Conservation (phyloP, 108 stramenopile species). For the Nitzschia sp. region DNA sequence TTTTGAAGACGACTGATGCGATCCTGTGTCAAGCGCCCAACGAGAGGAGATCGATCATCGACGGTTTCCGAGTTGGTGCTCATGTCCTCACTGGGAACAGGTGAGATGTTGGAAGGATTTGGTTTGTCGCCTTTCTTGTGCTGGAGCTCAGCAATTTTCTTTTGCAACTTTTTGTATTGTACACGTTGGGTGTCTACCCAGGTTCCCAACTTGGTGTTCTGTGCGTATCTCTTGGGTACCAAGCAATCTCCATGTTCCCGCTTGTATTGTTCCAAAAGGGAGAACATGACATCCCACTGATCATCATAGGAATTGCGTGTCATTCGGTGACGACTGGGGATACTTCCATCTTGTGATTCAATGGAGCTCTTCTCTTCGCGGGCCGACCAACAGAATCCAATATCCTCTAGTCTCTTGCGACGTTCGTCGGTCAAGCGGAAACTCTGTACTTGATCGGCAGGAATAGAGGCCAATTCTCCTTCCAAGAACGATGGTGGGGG, state of each 20-base stretch:
- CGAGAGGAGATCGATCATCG: constrained; percentile 26
- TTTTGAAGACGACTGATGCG: constrained; percentile 57
- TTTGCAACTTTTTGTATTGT: constrained; percentile 48
- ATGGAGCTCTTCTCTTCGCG: constrained; percentile 26
- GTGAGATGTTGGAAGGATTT: background rate
- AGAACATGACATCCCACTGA: constrained; percentile 53
- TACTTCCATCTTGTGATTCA: background rate
- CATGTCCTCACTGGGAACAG: background rate
- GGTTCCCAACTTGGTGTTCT: constrained; percentile 29
- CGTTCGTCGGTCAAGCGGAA: constrained; percentile 53
- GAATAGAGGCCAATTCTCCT: constrained; percentile 3
- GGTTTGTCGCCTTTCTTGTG: background rate
- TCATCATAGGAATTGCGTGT: constrained; percentile 53
- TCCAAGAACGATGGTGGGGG: background rate
- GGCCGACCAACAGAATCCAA: constrained; percentile 59
- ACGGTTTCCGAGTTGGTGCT: background rate
- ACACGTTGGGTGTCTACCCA: constrained; percentile 45
- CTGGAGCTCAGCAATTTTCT: constrained; percentile 29
- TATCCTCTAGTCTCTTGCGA: constrained; percentile 35
- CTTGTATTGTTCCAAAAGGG: constrained; percentile 43
- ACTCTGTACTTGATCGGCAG: constrained; percentile 21
- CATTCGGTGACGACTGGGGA: constrained; percentile 10
- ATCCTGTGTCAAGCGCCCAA: constrained; percentile 53
- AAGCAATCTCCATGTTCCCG: constrained; percentile 49
- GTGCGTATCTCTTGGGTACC: constrained; percentile 58